Evolutionary conservation across 2,329 filamentous ascomycete species (phyloP), one percentile per base, ranked within the genome.

Genomic region (Colletotrichum tabaci): DNA sequence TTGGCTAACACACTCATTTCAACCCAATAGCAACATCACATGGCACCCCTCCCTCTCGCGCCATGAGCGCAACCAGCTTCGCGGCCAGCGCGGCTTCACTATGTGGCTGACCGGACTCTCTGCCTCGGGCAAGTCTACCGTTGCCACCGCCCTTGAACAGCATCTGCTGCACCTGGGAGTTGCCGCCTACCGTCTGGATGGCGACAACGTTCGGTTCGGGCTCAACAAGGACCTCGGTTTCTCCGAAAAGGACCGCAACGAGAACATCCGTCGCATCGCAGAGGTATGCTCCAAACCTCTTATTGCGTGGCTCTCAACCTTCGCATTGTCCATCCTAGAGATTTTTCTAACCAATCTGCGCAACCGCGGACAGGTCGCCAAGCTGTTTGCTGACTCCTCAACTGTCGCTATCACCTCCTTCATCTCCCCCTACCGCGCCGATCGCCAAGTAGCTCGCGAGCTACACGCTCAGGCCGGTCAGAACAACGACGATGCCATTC

Each of bases 61-160:
- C 83, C 83, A 86, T 74, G 94, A 96, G 88, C 93, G 94, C 83
- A 92, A 90, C 83, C 81, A 87, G 76, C 85, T 90, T 77, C 94
- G 94, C 84, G 90, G 92, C 82, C 96, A 99, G 84, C 90, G 90
- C 76, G 96, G 96, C 81, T 92, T 97, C 82, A 99, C 96, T 69
- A 92, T 99, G 85, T 99, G 96, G 96, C 93, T 99, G 81, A 99
- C 96, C 1, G 96, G 96, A 66, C 93, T 99, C 75, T 97, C 94
- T 47, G 96, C 96, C 62, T 98, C 94, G 0, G 96, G 96, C 80
- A 99, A 99, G 86, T 98, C 96, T 63, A 99, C 96, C 70, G 94
- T 99, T 74, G 96, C 96, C 66, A 97, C 94, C 3, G 96, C 96
- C 18, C 93, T 99, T 50, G 96, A 99, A 87, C 96, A 98, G 86